Conservation (phyloP, 2,329 filamentous ascomycete species). For the Pyrenochaeta sp. region DNA sequence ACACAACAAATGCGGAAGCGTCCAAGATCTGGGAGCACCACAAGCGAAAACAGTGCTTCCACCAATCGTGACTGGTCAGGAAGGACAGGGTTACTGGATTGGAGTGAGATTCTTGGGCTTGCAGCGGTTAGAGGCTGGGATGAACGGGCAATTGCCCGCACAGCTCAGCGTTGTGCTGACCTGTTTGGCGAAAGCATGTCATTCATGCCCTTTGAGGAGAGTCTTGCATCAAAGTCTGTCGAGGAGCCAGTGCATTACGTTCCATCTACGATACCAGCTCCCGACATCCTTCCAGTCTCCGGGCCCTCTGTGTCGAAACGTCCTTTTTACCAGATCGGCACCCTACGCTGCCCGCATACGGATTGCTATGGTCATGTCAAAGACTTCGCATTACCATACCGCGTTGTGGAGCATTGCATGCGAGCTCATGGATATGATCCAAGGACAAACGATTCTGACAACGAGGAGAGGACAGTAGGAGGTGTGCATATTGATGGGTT, state of each 20-base stretch:
- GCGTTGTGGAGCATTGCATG: slow-evolving; percentile 56
- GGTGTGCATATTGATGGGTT: slow-evolving; percentile 76
- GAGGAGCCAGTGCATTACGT: slow-evolving; percentile 47
- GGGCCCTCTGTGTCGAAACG: slow-evolving; percentile 19
- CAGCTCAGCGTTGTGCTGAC: slow-evolving; percentile 75
- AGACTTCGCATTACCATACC: slow-evolving; percentile 35
- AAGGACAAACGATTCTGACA: slow-evolving; percentile 54
- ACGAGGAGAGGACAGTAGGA: slow-evolving; percentile 60
- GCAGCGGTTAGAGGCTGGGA: slow-evolving; percentile 77
- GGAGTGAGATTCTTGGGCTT: slow-evolving; percentile 83
- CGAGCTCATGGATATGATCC: slow-evolving; percentile 55
- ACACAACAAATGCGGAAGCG: slow-evolving; percentile 14
- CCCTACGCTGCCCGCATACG: slow-evolving; percentile 43
- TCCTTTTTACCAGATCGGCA: slow-evolving; percentile 38
- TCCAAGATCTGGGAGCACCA: slow-evolving; percentile 19
- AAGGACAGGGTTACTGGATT: slow-evolving; percentile 62
- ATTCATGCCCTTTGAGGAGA: slow-evolving; percentile 65
- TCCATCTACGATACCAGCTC: slow-evolving; percentile 37
- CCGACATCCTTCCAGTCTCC: slow-evolving; percentile 2
- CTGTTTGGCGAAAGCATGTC: slow-evolving; percentile 78
- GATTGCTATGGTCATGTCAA: slow-evolving; percentile 39
- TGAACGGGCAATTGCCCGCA: slow-evolving; percentile 70
- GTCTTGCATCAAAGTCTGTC: slow-evolving; percentile 26
- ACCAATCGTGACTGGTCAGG: slow-evolving; percentile 17
- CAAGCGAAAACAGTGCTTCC: slow-evolving; percentile 15